Evolutionary conservation across 2,329 filamentous ascomycete genomes (phyloP).

Genomic region (Colletotrichum falcatum): DNA sequence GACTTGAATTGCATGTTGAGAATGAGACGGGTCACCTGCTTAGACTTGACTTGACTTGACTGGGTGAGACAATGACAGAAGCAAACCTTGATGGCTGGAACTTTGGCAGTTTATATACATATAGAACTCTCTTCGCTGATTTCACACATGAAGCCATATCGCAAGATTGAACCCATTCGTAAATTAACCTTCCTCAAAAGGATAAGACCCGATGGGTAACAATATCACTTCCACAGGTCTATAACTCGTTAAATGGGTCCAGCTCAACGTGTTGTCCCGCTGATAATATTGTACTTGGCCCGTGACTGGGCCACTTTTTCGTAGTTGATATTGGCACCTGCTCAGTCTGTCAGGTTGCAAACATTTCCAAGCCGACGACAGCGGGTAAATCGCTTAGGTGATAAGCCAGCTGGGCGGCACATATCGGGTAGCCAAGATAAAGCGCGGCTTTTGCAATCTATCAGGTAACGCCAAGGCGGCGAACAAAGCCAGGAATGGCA

Average conservation of each 20-base stretch:
- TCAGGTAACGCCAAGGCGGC: constrained; percentile 36
- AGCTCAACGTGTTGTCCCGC: neutral
- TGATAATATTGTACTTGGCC: neutral
- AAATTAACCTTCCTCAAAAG: constrained; percentile 34
- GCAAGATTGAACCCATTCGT: no score
- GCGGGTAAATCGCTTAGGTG: constrained; percentile 13
- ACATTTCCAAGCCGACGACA: constrained; percentile 25
- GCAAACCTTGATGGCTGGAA: constrained; percentile 30
- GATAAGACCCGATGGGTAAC: constrained; percentile 10
- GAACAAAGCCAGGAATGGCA: constrained; percentile 20
- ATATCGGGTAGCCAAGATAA: constrained; percentile 28
- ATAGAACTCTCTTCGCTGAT: neutral
- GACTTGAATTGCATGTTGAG: constrained; percentile 37
- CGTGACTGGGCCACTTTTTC: constrained; percentile 10
- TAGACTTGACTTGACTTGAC: constrained; percentile 22
- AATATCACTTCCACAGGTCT: neutral
- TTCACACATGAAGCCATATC: constrained; percentile 6
- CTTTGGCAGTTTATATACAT: constrained; percentile 27
- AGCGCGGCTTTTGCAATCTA: constrained; percentile 33
- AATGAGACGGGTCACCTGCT: constrained; percentile 23
- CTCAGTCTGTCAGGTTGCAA: constrained; percentile 22
- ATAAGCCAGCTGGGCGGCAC: constrained; percentile 25
- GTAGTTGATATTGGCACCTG: constrained; percentile 9
- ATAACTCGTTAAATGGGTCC: constrained; percentile 22
- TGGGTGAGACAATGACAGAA: constrained; percentile 12